Percentiles rank a stretch among this genome's conserved stretches.
Evolutionary conservation across 306 rosid genomes (phyloP).

Genomic region (Ammopiptanthus mongolicus): DNA sequence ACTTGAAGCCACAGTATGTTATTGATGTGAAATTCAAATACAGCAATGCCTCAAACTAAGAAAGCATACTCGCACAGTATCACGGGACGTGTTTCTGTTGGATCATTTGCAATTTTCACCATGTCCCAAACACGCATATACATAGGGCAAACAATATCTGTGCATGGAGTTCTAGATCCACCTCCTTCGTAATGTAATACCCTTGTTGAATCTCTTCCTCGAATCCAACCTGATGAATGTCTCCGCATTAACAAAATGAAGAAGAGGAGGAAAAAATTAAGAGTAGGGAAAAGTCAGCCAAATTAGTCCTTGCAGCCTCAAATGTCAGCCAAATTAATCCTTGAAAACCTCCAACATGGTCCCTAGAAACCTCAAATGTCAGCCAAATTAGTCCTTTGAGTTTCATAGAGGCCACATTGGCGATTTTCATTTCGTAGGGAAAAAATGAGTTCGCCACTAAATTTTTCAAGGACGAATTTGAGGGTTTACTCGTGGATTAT

Average conservation of each 20-base stretch:
- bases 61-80: conserved; percentile 87
- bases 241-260: not conserved
- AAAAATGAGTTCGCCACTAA: no score
- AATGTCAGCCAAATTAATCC: no score
- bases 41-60: not conserved
- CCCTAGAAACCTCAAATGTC: no score
- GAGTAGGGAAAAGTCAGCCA: no score
- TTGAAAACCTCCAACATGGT: no score
- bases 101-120: conserved; percentile 82
- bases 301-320: no score
- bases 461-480: no score
- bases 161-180: conserved; percentile 83
- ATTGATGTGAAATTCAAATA: not conserved
- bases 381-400: no score
- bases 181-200: conserved; percentile 94
- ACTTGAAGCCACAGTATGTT: not conserved
- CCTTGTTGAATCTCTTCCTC: conserved; percentile 81
- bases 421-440: no score
- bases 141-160: conserved; percentile 95
- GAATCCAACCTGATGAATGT: conserved; percentile 72
- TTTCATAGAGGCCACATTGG: no score
- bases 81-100: conserved; percentile 81
- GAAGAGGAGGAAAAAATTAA: not conserved
- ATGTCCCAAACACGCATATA: conserved; percentile 98
- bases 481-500: no score